Percentiles rank a stretch among this genome's conserved stretches.
These are phyloP conservation scores for Atkinsonella hypoxylon DNA, from an alignment of 2,329 filamentous ascomycete genomes.

Conservation along the genomic window DNA sequence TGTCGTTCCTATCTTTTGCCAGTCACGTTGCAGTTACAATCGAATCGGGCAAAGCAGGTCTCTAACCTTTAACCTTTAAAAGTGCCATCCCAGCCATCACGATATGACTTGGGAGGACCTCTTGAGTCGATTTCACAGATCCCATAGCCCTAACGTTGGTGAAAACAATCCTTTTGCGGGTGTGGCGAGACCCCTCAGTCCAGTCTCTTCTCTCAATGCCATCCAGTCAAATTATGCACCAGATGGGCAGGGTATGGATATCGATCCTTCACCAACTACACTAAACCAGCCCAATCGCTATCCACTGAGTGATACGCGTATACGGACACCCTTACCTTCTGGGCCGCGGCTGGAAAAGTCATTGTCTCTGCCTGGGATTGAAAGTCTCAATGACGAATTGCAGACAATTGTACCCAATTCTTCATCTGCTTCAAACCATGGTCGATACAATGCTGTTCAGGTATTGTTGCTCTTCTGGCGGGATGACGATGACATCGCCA, in stretches of 20 bases:
- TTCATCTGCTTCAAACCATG: slow-evolving; percentile 36
- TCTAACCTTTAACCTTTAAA: slow-evolving; percentile 8
- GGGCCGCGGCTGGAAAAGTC: slow-evolving; percentile 43
- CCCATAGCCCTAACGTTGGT: slow-evolving; percentile 38
- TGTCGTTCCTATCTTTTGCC: too few species aligned
- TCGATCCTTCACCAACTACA: slow-evolving; percentile 28
- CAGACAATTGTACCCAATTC: slow-evolving; percentile 38
- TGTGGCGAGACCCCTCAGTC: slow-evolving; percentile 33
- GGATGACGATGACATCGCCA: slow-evolving; percentile 34
- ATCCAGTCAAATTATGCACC: slow-evolving; percentile 28
- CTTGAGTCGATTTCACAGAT: slow-evolving; percentile 39
- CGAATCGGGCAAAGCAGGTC: background rate
- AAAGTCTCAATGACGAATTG: slow-evolving; percentile 39
- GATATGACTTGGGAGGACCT: slow-evolving; percentile 51
- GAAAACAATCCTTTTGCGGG: slow-evolving; percentile 33
- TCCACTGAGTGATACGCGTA: slow-evolving; percentile 33
- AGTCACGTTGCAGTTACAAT: background rate
- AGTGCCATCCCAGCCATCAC: slow-evolving; percentile 49
- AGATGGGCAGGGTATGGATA: slow-evolving; percentile 42
- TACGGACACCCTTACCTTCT: slow-evolving; percentile 44
- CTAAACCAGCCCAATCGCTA: slow-evolving; percentile 26
- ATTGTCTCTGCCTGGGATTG: slow-evolving; percentile 35
- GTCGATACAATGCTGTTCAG: slow-evolving; percentile 40
- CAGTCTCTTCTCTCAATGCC: slow-evolving; percentile 26
- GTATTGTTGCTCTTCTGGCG: slow-evolving; percentile 45